Evolutionary conservation across 768 basidiomycete species (phyloP).

Genomic region (Leccinum subgranulosum): DNA sequence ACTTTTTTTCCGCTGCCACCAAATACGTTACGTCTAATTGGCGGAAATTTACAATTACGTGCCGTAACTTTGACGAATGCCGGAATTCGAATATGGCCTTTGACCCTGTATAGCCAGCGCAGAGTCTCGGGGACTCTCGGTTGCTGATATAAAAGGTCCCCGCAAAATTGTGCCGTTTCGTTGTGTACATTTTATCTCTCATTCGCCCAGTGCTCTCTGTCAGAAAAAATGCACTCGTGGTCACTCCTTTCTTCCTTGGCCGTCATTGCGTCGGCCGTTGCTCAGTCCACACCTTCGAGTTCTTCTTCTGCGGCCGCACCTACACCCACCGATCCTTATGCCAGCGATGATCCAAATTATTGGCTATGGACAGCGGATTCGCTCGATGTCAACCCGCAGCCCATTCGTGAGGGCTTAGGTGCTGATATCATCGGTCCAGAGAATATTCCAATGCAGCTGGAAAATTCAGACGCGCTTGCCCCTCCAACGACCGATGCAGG

Average conservation of each 20-base stretch:
- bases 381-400: constrained; percentile 32
- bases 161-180: background rate
- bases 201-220: constrained; percentile 11
- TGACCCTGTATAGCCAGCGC: constrained; percentile 6
- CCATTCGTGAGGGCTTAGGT: constrained; percentile 45
- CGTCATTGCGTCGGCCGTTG: constrained; percentile 18
- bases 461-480: constrained; percentile 56
- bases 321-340: constrained; percentile 43
- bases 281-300: constrained; percentile 19
- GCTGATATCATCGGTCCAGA: constrained; percentile 52
- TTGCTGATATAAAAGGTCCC: constrained; percentile 22
- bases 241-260: constrained; percentile 26
- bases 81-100: background rate
- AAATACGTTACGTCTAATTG: background rate
- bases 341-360: constrained; percentile 45
- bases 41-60: background rate
- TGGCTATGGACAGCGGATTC: constrained; percentile 37
- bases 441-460: constrained; percentile 50
- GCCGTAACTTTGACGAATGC: background rate
- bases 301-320: constrained; percentile 29
- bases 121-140: background rate
- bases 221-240: constrained; percentile 26
- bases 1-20: background rate
- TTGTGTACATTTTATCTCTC: constrained; percentile 23
- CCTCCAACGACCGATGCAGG: constrained; percentile 65